Conservation (phyloP, 257 asterid genomes). For the Solanum sitiens region DNA sequence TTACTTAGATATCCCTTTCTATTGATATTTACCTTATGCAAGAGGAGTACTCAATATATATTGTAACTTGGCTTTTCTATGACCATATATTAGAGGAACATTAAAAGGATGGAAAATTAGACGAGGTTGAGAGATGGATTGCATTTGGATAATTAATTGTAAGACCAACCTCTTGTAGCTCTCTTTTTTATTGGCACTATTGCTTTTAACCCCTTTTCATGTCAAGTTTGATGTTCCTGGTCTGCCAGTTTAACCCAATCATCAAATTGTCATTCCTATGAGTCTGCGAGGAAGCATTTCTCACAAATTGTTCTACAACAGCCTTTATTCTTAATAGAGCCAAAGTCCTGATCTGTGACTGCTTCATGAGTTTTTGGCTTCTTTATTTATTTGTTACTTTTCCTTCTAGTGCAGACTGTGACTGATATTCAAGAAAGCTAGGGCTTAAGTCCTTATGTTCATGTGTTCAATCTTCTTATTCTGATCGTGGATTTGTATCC, state of each 20-base stretch:
- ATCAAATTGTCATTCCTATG: neutral
- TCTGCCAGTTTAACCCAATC: neutral
- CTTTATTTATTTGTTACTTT: neutral
- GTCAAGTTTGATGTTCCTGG: neutral
- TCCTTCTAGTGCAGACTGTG: neutral
- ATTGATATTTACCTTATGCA: neutral
- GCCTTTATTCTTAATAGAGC: neutral
- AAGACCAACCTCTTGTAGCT: neutral
- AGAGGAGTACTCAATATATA: neutral
- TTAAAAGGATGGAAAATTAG: neutral
- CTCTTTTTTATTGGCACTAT: neutral
- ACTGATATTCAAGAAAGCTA: neutral
- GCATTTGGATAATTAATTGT: neutral
- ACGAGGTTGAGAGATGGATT: neutral
- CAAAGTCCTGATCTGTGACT: neutral
- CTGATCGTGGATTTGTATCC: neutral
- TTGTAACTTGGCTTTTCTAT: neutral
- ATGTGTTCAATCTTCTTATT: neutral
- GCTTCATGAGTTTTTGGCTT: neutral
- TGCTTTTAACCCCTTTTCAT: neutral
- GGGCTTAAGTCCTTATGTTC: neutral
- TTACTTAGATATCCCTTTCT: neutral
- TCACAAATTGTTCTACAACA: neutral
- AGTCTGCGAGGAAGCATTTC: neutral
- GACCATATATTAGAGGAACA: neutral